A percentile compares a stretch with the other conserved stretches of the same genome.
These are phyloP conservation scores for Tricladium varicosporioides DNA, from an alignment of 2,329 filamentous ascomycete species.

Conservation along the genomic window DNA sequence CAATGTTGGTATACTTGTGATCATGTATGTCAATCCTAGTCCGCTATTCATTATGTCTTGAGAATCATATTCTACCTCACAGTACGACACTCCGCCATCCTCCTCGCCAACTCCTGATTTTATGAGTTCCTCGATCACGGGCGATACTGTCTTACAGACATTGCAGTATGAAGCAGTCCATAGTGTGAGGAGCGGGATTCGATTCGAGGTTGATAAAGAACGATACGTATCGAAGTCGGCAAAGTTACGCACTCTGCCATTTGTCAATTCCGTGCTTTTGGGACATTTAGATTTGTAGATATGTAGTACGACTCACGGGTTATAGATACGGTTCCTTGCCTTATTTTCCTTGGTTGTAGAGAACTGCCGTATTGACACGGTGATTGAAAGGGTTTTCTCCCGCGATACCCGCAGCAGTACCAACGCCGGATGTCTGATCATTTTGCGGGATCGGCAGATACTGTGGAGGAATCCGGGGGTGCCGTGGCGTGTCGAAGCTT, in stretches of 20 bases:
- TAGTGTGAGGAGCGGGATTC: conserved; percentile 40
- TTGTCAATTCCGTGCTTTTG: conserved; percentile 1
- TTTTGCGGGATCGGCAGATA: not conserved
- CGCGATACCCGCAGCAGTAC: not conserved
- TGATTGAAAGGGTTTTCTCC: not conserved
- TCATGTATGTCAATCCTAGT: conserved; percentile 55
- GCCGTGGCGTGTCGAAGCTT: too few species aligned
- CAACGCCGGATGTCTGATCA: not conserved
- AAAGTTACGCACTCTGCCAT: conserved; percentile 49
- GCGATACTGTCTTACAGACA: conserved; percentile 50
- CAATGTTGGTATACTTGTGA: conserved; percentile 56
- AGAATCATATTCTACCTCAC: conserved; percentile 54
- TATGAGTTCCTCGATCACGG: conserved; percentile 48
- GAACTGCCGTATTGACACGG: conserved; percentile 15
- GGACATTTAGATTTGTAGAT: conserved; percentile 9
- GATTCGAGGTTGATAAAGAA: conserved; percentile 51
- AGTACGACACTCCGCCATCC: conserved; percentile 55
- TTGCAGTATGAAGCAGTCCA: conserved; percentile 60
- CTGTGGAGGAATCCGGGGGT: too few species aligned
- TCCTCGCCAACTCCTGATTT: conserved; percentile 47
- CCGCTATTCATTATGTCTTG: conserved; percentile 52
- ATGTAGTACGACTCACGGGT: conserved; percentile 36
- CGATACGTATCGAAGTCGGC: conserved; percentile 55
- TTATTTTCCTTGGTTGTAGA: conserved; percentile 22
- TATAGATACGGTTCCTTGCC: conserved; percentile 41